Conservation (phyloP, 805 yeast species). For the Dipodascopsis tothii region DNA sequence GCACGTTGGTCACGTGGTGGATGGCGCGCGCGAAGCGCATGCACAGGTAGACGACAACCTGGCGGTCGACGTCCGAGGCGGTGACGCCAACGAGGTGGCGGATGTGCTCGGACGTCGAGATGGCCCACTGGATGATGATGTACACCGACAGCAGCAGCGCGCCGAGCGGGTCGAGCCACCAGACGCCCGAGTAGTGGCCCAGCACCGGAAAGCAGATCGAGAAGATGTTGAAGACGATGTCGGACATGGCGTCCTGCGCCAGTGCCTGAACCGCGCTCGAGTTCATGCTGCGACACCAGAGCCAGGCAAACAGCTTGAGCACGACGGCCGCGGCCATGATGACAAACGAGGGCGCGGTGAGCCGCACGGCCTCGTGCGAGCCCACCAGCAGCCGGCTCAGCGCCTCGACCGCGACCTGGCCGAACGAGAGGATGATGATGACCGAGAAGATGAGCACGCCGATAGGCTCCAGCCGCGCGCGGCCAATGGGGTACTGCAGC, state of each 20-base stretch:
- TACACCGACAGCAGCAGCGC: conserved; percentile 49
- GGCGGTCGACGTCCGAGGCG: conserved; percentile 47
- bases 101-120: conserved; percentile 50
- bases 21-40: conserved; percentile 52
- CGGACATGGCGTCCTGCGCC: conserved; percentile 77
- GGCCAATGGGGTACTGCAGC: conserved; percentile 1
- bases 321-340: conserved; percentile 61
- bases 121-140: conserved; percentile 47
- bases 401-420: conserved; percentile 53
- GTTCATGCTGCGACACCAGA: conserved; percentile 52
- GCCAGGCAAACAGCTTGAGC: conserved; percentile 52
- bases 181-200: conserved; percentile 40
- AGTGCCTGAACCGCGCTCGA: conserved; percentile 69
- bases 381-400: conserved; percentile 3
- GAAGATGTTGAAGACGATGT: conserved; percentile 55
- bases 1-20: conserved; percentile 47
- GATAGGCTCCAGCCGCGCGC: conserved; percentile 60
- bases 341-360: conserved; percentile 43
- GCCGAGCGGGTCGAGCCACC: conserved; percentile 55
- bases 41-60: conserved; percentile 50
- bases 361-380: conserved; percentile 33
- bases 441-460: conserved; percentile 68
- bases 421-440: conserved; percentile 59
- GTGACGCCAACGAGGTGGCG: conserved; percentile 55
- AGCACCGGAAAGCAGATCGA: conserved; percentile 62